Evolutionary conservation across 495 filamentous ascomycete genomes (phyloP).

Genomic region (Daldinia loculata): DNA sequence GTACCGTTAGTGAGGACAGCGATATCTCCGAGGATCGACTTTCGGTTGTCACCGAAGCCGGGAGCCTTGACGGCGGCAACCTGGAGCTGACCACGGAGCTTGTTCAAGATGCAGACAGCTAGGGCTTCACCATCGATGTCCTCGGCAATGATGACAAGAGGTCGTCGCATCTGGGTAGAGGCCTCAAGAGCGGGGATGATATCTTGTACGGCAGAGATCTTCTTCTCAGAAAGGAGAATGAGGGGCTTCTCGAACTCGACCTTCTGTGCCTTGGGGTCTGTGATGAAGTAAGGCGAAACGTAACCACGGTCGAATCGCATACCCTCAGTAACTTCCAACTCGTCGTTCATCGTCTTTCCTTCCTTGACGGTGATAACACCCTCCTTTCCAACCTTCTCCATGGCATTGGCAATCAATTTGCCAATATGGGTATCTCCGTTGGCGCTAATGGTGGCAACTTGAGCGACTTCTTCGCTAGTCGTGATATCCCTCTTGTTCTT

Average conservation of each 20-base stretch:
- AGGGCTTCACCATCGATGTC: conserved; percentile 99
- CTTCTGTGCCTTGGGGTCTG: conserved; percentile 97
- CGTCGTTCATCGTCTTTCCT: conserved; percentile 97
- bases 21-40: conserved; percentile 97
- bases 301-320: conserved; percentile 99
- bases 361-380: conserved; percentile 99
- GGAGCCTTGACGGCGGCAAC: conserved; percentile 98
- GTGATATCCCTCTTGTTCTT: conserved; percentile 96
- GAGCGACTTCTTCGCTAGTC: conserved; percentile 94
- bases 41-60: conserved; percentile 99
- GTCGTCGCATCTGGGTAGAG: conserved; percentile 92
- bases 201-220: conserved; percentile 98
- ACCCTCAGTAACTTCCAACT: conserved; percentile 98
- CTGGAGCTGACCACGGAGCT: conserved; percentile 98
- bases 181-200: conserved; percentile 97
- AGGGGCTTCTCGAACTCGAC: conserved; percentile 99
- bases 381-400: conserved; percentile 99
- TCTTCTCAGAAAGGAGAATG: conserved; percentile 98
- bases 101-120: conserved; percentile 98
- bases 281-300: conserved; percentile 99
- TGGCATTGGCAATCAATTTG: conserved; percentile 93
- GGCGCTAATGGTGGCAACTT: conserved; percentile 97
- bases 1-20: conserved; percentile 94
- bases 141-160: conserved; percentile 97
- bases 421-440: conserved; percentile 98